Evolutionary conservation across 2,329 filamentous ascomycete species (phyloP).

Genomic region (Colletotrichum sp.): DNA sequence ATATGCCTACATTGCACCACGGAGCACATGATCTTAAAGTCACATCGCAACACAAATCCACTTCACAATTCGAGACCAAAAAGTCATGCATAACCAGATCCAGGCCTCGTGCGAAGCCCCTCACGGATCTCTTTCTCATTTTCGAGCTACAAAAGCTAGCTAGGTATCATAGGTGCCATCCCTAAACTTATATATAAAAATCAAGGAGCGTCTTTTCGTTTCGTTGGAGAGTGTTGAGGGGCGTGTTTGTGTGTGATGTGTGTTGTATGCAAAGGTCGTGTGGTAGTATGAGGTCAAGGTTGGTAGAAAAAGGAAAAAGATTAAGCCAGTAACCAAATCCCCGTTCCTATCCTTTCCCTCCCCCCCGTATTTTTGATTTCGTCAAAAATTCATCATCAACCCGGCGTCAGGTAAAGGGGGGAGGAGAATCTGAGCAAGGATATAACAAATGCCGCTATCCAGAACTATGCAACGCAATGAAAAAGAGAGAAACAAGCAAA

Average conservation of each 20-base stretch:
- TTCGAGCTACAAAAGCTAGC: background rate
- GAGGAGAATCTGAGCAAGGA: slow-evolving; percentile 23
- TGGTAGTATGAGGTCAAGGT: background rate
- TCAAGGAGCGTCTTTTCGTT: background rate
- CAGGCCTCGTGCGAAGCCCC: background rate
- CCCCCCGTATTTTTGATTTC: slow-evolving; percentile 10
- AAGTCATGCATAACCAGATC: background rate
- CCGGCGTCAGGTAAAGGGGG: slow-evolving; percentile 22
- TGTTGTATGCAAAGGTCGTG: background rate
- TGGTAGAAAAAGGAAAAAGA: background rate
- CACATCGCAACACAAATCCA: background rate
- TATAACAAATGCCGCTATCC: slow-evolving; percentile 22
- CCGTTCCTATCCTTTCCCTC: slow-evolving; percentile 20
- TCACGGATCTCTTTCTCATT: background rate
- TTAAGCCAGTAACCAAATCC: slow-evolving; percentile 11
- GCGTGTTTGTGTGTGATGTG: background rate
- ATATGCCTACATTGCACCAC: background rate
- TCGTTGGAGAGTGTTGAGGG: background rate
- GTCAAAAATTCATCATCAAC: slow-evolving; percentile 27
- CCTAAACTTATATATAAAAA: background rate
- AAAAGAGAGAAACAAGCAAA: slow-evolving; percentile 23
- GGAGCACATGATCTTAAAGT: background rate
- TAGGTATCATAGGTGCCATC: slow-evolving; percentile 15
- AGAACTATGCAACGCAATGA: slow-evolving; percentile 21
- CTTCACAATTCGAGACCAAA: background rate